phyloP scores from a whole-genome alignment of 139 green algal genomes.

The Haematococcus lacustris region DNA sequence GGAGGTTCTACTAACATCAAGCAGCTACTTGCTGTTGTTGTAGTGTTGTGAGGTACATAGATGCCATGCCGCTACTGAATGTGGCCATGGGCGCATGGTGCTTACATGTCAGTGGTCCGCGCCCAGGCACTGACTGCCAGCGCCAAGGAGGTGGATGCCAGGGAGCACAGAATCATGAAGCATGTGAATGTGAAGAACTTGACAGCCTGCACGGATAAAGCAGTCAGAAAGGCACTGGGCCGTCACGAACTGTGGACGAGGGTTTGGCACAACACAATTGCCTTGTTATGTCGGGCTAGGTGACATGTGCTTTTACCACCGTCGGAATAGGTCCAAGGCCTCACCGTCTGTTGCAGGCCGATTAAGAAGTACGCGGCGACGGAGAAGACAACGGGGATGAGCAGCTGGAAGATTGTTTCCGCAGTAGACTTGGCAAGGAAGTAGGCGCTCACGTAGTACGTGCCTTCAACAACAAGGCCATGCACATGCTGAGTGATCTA shows the following conservation, averaged over 20 bases:
- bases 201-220: background rate
- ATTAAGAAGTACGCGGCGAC: slow-evolving; percentile 50
- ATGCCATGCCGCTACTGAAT: too few species aligned
- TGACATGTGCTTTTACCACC: too few species aligned
- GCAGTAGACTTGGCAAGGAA: slow-evolving; percentile 45
- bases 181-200: slow-evolving; percentile 43
- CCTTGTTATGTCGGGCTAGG: too few species aligned
- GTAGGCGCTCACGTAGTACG: slow-evolving; percentile 47
- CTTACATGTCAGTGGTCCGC: slow-evolving; percentile 30
- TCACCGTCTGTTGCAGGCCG: too few species aligned
- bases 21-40: too few species aligned
- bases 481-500: background rate
- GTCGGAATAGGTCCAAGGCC: too few species aligned
- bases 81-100: too few species aligned
- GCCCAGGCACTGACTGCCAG: slow-evolving; percentile 26
- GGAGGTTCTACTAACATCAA: too few species aligned
- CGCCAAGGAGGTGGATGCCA: slow-evolving; percentile 30
- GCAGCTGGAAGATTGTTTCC: slow-evolving; percentile 34
- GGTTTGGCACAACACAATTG: too few species aligned
- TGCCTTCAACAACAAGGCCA: slow-evolving; percentile 13
- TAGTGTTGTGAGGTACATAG: too few species aligned
- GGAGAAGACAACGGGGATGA: slow-evolving; percentile 37
- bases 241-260: too few species aligned
- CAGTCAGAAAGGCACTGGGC: background rate
- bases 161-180: slow-evolving; percentile 50